Evolutionary conservation across 306 rosid species (phyloP).

Genomic region (Vicia villosa): DNA sequence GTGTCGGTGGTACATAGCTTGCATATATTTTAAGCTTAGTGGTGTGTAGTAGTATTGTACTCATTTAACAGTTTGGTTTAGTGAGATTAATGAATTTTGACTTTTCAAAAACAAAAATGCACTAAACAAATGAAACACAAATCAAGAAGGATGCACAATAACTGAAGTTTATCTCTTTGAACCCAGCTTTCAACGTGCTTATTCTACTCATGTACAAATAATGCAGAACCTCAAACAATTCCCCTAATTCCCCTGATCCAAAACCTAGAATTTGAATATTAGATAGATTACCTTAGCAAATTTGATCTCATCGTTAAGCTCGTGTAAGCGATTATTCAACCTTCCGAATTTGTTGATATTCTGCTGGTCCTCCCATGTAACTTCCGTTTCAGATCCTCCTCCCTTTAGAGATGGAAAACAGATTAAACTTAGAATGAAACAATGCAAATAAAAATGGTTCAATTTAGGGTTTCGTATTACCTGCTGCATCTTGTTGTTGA

Average conservation of each 20-base stretch:
- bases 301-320: slow-evolving; percentile 89
- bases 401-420: slow-evolving; percentile 43
- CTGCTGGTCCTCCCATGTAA: slow-evolving; percentile 89
- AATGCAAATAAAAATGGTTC: not conserved
- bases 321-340: slow-evolving; percentile 86
- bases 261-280: not conserved
- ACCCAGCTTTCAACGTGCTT: not conserved
- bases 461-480: slow-evolving; percentile 44
- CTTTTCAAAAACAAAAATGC: no score
- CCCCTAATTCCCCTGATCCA: not conserved
- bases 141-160: no score
- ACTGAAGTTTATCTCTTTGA: no score
- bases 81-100: no score
- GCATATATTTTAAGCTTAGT: no score
- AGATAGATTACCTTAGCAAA: slow-evolving; percentile 63
- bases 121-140: no score
- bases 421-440: not conserved
- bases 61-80: no score
- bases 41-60: no score
- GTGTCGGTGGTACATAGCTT: no score
- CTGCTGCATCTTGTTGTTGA: slow-evolving; percentile 56
- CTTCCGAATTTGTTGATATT: slow-evolving; percentile 89
- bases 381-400: slow-evolving; percentile 79
- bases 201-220: not conserved
- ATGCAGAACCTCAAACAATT: not conserved